Evolutionary conservation across 768 basidiomycete genomes (phyloP).

Genomic region (Cubamyces sp.): DNA sequence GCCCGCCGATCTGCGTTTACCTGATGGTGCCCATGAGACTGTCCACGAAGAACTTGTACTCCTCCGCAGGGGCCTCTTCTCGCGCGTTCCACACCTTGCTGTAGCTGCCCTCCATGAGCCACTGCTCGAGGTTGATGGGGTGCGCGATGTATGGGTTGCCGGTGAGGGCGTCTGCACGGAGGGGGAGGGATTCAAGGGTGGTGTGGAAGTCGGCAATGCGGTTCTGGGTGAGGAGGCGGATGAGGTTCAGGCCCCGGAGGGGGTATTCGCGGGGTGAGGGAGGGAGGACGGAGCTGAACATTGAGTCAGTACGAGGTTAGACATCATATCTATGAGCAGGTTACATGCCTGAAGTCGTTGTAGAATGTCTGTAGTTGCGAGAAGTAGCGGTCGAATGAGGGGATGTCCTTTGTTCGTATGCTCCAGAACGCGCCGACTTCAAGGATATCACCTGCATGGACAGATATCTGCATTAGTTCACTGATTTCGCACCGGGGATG

Average conservation of each 20-base stretch:
- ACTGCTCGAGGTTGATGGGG: slow-evolving; percentile 90
- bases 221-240: slow-evolving; percentile 92
- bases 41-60: slow-evolving; percentile 94
- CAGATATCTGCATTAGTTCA: not conserved
- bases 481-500: too few species aligned
- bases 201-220: slow-evolving; percentile 98
- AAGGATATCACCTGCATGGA: slow-evolving; percentile 78
- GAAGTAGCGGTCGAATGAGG: slow-evolving; percentile 95
- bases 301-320: slow-evolving; percentile 13
- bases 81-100: slow-evolving; percentile 97
- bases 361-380: slow-evolving; percentile 91
- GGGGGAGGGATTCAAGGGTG: slow-evolving; percentile 85
- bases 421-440: slow-evolving; percentile 97
- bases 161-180: slow-evolving; percentile 66
- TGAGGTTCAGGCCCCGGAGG: slow-evolving; percentile 91
- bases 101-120: slow-evolving; percentile 99
- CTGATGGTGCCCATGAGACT: slow-evolving; percentile 93
- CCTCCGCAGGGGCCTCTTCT: slow-evolving; percentile 89
- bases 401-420: slow-evolving; percentile 83
- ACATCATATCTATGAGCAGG: not conserved
- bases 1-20: slow-evolving; percentile 40
- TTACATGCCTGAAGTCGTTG: slow-evolving; percentile 73
- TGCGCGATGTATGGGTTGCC: slow-evolving; percentile 79
- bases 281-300: slow-evolving; percentile 68
- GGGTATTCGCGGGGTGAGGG: slow-evolving; percentile 86